These are phyloP conservation scores for Xylaria sp. DNA, from an alignment of 2,329 filamentous ascomycete species.

Conservation along the genomic window DNA sequence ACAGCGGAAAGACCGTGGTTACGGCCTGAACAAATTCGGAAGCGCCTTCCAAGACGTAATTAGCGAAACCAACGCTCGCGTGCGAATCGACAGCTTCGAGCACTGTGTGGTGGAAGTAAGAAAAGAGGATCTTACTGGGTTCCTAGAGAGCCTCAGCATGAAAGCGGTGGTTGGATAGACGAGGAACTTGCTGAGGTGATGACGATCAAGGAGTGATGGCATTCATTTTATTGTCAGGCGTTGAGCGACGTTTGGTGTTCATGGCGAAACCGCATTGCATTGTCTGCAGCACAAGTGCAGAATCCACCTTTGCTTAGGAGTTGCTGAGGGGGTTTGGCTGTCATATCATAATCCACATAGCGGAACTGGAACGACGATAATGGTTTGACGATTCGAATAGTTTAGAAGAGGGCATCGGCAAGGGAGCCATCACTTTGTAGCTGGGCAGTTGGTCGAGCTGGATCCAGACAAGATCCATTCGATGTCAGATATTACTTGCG, in stretches of 20 bases:
- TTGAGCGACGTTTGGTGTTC: slow-evolving; percentile 34
- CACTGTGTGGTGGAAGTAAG: slow-evolving; percentile 97
- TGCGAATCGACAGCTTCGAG: slow-evolving; percentile 96
- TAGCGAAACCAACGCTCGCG: slow-evolving; percentile 86
- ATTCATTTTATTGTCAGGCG: slow-evolving; percentile 23
- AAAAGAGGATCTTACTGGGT: slow-evolving; percentile 91
- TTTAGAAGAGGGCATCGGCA: slow-evolving; percentile 19
- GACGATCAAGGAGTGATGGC: slow-evolving; percentile 1
- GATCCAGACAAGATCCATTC: slow-evolving; percentile 15
- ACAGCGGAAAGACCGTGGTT: slow-evolving; percentile 67
- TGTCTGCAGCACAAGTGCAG: slow-evolving; percentile 22
- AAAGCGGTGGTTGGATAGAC: slow-evolving; percentile 81
- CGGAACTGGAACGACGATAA: slow-evolving; percentile 34
- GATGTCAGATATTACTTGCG: slow-evolving; percentile 34
- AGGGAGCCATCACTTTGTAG: slow-evolving; percentile 7
- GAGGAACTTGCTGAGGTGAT: neutral
- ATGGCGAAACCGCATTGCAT: slow-evolving; percentile 30
- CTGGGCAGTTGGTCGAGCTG: slow-evolving; percentile 7
- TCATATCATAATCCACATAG: slow-evolving; percentile 21
- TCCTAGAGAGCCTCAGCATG: slow-evolving; percentile 90
- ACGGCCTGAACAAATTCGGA: slow-evolving; percentile 89
- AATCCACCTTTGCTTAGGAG: slow-evolving; percentile 21
- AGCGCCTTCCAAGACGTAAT: slow-evolving; percentile 96
- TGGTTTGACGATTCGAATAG: slow-evolving; percentile 37
- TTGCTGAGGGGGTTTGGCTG: slow-evolving; percentile 17